Evolutionary conservation across 2,329 filamentous ascomycete species (phyloP), one percentile per base, ranked within the genome.

Genomic region (Cadophora sp.): DNA sequence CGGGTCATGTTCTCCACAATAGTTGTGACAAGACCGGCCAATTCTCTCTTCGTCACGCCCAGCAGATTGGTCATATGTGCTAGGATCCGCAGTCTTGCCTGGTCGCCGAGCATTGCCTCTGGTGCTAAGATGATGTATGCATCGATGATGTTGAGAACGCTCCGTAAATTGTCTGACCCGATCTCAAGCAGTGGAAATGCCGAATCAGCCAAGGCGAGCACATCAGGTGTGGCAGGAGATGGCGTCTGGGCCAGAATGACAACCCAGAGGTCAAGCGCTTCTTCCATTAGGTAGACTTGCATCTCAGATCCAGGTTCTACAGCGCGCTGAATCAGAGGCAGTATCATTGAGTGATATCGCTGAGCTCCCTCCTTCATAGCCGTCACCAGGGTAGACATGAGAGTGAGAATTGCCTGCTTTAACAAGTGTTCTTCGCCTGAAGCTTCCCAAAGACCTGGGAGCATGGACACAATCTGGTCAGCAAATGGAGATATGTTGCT

Each of bases 371-470:
- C 84, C 67, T 91, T 93, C 87, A 98, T 92, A 1, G 94, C 91
- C 76, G 89, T 89, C n/a, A 97, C 92, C 16, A 99, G 83, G 1
- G 93, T 90, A 1, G 92, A 85, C 61, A 98, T 88, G 47, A 98
- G 91, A 2, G 91, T 92, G 66, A 98, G 85, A 62, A 98, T 94
- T 1, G 93, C 89, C 79, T 97, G 94, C 79, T 98, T 98, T 83
- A 97, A 91, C 78, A 98, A 87, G 75, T 96, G 92, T 68, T 97
- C 91, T 1, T 82, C 80, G 0, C 90, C 93, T 2, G 92, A 93
- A 61, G 90, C 87, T 68, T 92, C 89, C 96, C 96, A 99, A 0
- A 98, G 83, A 4, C 84, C 84, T 0, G 95, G 94, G 7, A 98
- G 83, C 14, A 94, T 86, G 1, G 87, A 83, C 78, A 99, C 90